These are phyloP conservation scores for Penicillium sp. DNA, from an alignment of 2,329 filamentous ascomycete genomes.

Conservation along the genomic window DNA sequence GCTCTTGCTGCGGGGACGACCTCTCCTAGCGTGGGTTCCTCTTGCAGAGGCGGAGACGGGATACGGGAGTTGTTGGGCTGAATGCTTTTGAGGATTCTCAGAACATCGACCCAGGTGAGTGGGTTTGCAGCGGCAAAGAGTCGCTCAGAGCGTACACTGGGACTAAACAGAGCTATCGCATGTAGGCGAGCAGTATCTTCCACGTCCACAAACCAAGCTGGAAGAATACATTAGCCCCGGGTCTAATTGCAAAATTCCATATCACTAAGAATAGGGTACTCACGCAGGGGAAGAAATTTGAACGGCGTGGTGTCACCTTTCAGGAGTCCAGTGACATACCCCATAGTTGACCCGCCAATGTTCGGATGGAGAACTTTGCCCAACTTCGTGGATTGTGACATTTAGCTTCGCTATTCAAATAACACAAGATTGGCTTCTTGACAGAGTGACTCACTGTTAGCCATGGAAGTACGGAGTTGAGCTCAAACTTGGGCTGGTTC, in stretches of 20 bases:
- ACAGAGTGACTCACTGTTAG: conserved; percentile 24
- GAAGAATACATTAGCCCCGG: background rate
- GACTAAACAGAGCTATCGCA: conserved; percentile 51
- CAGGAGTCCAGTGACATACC: conserved; percentile 7
- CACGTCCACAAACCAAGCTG: conserved; percentile 50
- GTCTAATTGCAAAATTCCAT: background rate
- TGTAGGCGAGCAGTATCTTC: conserved; percentile 54
- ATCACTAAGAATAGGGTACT: background rate
- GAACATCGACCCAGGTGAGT: conserved; percentile 47
- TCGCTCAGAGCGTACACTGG: conserved; percentile 49
- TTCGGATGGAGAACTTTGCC: conserved; percentile 37
- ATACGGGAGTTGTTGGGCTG: conserved; percentile 42
- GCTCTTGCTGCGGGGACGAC: conserved; percentile 15
- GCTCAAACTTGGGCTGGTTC: conserved; percentile 45
- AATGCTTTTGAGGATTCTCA: conserved; percentile 39
- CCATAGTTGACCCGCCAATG: conserved; percentile 18
- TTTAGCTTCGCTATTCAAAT: background rate
- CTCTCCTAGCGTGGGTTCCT: conserved; percentile 24
- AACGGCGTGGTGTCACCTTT: conserved; percentile 5
- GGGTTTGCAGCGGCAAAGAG: conserved; percentile 55
- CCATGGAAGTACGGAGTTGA: conserved; percentile 43
- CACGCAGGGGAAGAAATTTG: conserved; percentile 16
- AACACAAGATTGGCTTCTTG: background rate
- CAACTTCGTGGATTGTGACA: conserved; percentile 15
- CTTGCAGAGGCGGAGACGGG: conserved; percentile 21